Percentiles rank a stretch among this genome's conserved stretches.
These are phyloP conservation scores for Candida wancherniae DNA, from an alignment of 805 yeast genomes.

Conservation along the genomic window DNA sequence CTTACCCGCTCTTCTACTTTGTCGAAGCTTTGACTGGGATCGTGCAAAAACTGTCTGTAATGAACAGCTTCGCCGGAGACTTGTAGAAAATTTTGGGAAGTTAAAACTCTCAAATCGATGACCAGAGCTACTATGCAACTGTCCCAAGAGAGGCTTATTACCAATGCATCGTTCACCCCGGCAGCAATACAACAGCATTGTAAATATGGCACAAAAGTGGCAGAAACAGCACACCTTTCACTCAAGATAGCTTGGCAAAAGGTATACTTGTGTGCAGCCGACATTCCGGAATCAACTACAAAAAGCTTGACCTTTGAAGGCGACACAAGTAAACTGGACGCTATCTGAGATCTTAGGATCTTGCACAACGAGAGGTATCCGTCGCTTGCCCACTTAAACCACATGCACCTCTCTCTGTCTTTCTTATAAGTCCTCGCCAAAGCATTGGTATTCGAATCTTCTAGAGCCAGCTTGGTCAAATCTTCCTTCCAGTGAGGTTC, in stretches of 20 bases:
- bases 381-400: conserved; percentile 13
- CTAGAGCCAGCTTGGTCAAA: conserved; percentile 1
- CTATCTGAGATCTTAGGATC: conserved; percentile 7
- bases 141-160: conserved; percentile 14
- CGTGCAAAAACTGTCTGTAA: conserved; percentile 4
- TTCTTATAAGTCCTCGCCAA: conserved; percentile 2
- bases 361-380: conserved; percentile 7
- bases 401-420: conserved; percentile 3
- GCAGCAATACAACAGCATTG: conserved; percentile 13
- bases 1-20: conserved; percentile 4
- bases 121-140: conserved; percentile 8
- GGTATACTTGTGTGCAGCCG: conserved; percentile 8
- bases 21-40: background rate
- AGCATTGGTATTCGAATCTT: background rate
- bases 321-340: conserved; percentile 10
- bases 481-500: too few species aligned
- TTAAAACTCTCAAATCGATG: conserved; percentile 9
- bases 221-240: conserved; percentile 6
- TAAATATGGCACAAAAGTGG: conserved; percentile 12
- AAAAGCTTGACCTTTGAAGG: conserved; percentile 12
- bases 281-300: conserved; percentile 9
- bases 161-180: conserved; percentile 11
- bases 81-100: conserved; percentile 1
- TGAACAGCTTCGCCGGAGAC: conserved; percentile 12
- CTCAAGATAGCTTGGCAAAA: conserved; percentile 10